phyloP scores from a whole-genome alignment of 441 rosid species.

The Populus hybrid region DNA sequence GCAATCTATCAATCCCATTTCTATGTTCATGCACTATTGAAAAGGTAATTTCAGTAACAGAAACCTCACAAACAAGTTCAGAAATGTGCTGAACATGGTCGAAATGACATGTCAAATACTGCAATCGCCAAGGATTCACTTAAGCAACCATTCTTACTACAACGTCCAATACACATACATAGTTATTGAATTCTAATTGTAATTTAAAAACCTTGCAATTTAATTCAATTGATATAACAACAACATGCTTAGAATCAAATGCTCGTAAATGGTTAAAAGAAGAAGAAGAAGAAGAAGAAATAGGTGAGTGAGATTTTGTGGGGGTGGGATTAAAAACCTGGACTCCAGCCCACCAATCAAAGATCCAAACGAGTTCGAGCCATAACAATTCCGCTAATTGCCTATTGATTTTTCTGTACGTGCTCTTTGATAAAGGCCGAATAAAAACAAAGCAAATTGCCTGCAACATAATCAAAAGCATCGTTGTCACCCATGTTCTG shows the following conservation, averaged over 20 bases:
- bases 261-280: neutral
- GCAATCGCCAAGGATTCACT: neutral
- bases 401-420: constrained; percentile 55
- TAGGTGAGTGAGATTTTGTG: neutral
- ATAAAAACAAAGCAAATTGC: constrained; percentile 47
- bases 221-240: neutral
- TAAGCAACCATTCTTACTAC: neutral
- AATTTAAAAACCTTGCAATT: neutral
- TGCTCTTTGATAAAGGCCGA: constrained; percentile 60
- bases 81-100: neutral
- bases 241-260: neutral
- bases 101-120: neutral
- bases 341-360: constrained; percentile 84
- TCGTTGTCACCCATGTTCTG: neutral
- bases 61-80: neutral
- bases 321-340: constrained; percentile 33
- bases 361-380: constrained; percentile 73
- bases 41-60: neutral
- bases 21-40: neutral
- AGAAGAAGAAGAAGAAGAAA: too few species aligned
- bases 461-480: constrained; percentile 24
- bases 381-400: constrained; percentile 54
- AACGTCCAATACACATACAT: neutral
- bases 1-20: neutral
- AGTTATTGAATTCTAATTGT: neutral